Base-by-base conservation (phyloP, 169 alveolate species). In the Nephromyces sp. region DNA sequence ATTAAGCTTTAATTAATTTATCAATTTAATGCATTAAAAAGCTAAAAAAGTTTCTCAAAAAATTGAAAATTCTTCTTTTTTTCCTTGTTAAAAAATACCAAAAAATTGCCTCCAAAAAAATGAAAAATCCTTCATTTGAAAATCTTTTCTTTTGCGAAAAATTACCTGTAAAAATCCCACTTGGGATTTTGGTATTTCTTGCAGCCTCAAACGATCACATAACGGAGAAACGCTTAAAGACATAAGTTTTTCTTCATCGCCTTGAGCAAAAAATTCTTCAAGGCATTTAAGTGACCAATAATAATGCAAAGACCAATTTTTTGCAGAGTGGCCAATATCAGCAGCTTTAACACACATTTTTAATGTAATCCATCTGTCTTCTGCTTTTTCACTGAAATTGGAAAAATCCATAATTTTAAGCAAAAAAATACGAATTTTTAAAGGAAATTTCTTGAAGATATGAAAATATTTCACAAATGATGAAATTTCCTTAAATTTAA, bases 201-300 rank as follows among this genome's bases (percentile, higher is more conserved):
- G 83, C 32, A 89, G 86, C 31, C 89, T 75, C 3, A 83, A 86
- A 68, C 94, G 78, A 70, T 91, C 94, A 83, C 95, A 91, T 43
- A 89, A 79, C 70, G 89, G 86, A 6, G 92, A 84, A 22, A 91
- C 82, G 6, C 90, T 89, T 27, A 89, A 77, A 2, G 86, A 84
- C 32, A 69, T 43, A 22, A 77, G 73, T 65, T 79, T 88, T 57
- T 91, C 96, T 28, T 66, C 72, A 66, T 66, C 72, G 30, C 72
- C 72, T 31, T 66, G 64, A 66, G 6, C 6, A 27, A 66, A 86
- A 73, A 81, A 86, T 69, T 89, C 94, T 72, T 89, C 89, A 24
- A 80, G 69, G 31, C 84, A 81, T 6, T 79, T 32, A 33, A 66
- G 74, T 33, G 90, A 73, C 92, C 92, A 88, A 67, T 77, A 76